Evolutionary conservation across 352 stramenopile genomes (phyloP), one percentile per base, ranked within the genome.

Genomic region (Globisporangium iwayamae): DNA sequence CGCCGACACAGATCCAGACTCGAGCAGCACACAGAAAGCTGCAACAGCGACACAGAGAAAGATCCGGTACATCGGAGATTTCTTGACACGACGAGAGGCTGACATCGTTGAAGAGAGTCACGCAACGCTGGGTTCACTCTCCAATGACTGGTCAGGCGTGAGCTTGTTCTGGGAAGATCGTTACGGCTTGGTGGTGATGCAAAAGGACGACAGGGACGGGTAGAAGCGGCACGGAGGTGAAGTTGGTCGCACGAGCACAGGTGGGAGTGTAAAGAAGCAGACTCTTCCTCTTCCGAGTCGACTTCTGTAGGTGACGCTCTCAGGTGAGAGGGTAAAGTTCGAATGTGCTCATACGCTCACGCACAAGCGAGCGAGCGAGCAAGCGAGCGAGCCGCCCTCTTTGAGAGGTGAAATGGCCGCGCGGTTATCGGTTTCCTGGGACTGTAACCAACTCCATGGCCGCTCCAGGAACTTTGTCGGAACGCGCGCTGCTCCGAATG

Each of bases 261-360:
- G 10, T 2, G 18, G 16, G 51, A 6, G 14, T 56, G 28, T 63
- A 63, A 63, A 63, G 58, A 63, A 63, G 46, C 9, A n/a, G 70
- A 39, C 10, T 56, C 39, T 16, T 46, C 14, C 39, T 20, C 3
- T 10, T 10, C 32, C 10, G 47, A 34, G 46, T 18, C 14, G 58
- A 25, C 58, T 63, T 56, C 58, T 56, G 39, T 63, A 18, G 28
- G 18, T 63, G 46, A 63, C 58, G 32, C 58, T 63, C 58, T 53
- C 58, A 45, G 4, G 58, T 30, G 58, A 63, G 46, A 63, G 58
- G 57, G 58, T 63, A 56, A 56, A 56, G 58, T 50, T 18, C 32
- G 30, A 63, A 56, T 56, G 25, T 63, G 58, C 22, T 41, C 22
- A 4, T 14, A 38, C 4, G 25, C 25, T 22, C 22, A 10, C 25